phyloP scores from a whole-genome alignment of 306 rosid genomes.

The Cicer bijugum region DNA sequence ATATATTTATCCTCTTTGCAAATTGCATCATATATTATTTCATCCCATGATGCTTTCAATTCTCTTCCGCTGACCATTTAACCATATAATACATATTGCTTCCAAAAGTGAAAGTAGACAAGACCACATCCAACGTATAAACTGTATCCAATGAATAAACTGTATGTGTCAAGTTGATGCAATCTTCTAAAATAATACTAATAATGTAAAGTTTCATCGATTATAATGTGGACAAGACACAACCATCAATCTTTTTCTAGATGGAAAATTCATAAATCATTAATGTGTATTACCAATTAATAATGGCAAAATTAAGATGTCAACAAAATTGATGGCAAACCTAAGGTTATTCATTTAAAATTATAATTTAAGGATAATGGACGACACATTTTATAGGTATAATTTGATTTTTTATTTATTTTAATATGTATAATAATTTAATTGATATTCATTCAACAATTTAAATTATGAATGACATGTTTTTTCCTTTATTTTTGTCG shows the following conservation, averaged over 20 bases:
- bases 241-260: background rate
- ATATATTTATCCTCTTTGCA: background rate
- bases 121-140: slow-evolving; percentile 1
- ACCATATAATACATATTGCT: background rate
- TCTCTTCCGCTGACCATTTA: background rate
- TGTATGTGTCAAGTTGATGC: background rate
- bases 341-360: too few relatives aligned
- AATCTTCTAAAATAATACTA: background rate
- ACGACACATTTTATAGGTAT: too few relatives aligned
- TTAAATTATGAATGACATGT: too few relatives aligned
- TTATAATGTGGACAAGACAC: background rate
- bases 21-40: background rate
- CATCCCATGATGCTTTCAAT: background rate
- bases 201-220: background rate
- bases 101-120: background rate
- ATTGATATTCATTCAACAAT: too few relatives aligned
- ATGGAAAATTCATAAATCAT: background rate
- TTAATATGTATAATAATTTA: too few relatives aligned
- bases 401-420: too few relatives aligned
- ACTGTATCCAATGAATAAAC: background rate
- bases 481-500: too few relatives aligned
- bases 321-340: too few relatives aligned
- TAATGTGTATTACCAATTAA: too few relatives aligned
- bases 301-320: too few relatives aligned
- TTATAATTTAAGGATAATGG: too few relatives aligned